These are phyloP conservation scores for Apiospora marii DNA, from an alignment of 2,329 filamentous ascomycete species.

Conservation along the genomic window DNA sequence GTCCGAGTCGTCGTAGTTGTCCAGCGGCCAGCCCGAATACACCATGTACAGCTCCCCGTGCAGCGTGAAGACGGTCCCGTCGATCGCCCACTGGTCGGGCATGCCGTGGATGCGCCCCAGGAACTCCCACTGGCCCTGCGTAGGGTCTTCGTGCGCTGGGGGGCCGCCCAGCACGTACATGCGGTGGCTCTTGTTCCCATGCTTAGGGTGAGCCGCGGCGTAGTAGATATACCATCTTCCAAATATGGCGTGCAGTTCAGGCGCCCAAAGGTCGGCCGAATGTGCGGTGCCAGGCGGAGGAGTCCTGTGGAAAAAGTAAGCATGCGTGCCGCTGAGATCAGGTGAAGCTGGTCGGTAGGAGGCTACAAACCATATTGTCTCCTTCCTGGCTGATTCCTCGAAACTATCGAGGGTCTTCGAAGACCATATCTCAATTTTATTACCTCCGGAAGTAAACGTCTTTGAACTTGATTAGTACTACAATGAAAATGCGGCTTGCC, in stretches of 20 bases:
- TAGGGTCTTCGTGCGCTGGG: conserved; percentile 37
- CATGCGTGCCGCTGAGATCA: neutral
- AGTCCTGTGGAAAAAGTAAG: conserved; percentile 34
- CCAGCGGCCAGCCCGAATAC: conserved; percentile 44
- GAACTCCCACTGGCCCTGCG: conserved; percentile 41
- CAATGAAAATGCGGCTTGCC: neutral
- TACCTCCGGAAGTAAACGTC: conserved; percentile 41
- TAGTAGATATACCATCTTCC: conserved; percentile 46
- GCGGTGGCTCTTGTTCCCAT: conserved; percentile 42
- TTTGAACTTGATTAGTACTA: conserved; percentile 25
- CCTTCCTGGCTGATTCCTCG: conserved; percentile 34
- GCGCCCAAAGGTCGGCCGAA: conserved; percentile 44
- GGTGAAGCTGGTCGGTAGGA: conserved; percentile 20
- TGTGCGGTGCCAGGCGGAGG: conserved; percentile 40
- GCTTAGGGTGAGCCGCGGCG: conserved; percentile 38
- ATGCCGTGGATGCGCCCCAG: conserved; percentile 39
- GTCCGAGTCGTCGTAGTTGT: conserved; percentile 32
- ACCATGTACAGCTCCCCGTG: conserved; percentile 39
- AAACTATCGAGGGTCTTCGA: conserved; percentile 40
- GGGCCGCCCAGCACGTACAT: conserved; percentile 45
- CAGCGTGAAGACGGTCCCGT: conserved; percentile 43
- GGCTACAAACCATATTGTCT: conserved; percentile 41
- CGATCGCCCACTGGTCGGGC: conserved; percentile 44
- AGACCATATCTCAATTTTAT: conserved; percentile 43
- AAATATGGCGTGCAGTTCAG: conserved; percentile 41